A percentile compares a stretch with the other conserved stretches of the same genome.
Conservation (phyloP, 2,329 filamentous ascomycete genomes). For the Pseudogymnoascus sp. region DNA sequence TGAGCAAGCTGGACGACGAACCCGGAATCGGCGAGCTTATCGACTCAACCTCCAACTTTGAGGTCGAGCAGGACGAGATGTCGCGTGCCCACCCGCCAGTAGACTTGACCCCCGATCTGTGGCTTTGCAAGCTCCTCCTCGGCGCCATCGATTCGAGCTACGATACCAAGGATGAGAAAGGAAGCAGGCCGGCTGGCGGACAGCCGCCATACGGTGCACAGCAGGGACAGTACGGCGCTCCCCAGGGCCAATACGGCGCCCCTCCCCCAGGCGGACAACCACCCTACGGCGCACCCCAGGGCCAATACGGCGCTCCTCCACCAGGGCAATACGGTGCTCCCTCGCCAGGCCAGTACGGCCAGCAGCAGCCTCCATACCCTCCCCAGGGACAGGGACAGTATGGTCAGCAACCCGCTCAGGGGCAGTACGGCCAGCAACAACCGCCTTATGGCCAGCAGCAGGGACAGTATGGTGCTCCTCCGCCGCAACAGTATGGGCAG, state of each 20-base stretch:
- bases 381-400: constrained; percentile 19
- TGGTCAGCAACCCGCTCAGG: constrained; percentile 11
- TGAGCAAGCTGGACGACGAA: constrained; percentile 55
- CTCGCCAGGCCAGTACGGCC: background rate
- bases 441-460: background rate
- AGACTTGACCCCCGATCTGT: constrained; percentile 55
- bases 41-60: constrained; percentile 62
- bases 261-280: constrained; percentile 15
- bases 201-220: constrained; percentile 20
- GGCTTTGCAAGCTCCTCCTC: constrained; percentile 55
- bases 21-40: constrained; percentile 51
- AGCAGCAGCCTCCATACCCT: constrained; percentile 14
- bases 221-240: constrained; percentile 25
- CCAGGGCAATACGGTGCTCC: constrained; percentile 26
- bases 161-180: constrained; percentile 56
- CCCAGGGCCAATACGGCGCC: constrained; percentile 27
- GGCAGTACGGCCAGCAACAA: background rate
- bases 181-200: constrained; percentile 21
- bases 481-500: background rate
- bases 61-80: constrained; percentile 61
- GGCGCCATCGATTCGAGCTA: constrained; percentile 59
- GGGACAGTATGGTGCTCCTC: background rate
- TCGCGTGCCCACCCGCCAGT: constrained; percentile 51
- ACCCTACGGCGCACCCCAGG: constrained; percentile 21
- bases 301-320: constrained; percentile 26